A percentile compares a stretch with the other conserved stretches of the same genome.
phyloP scores from a whole-genome alignment of 1,284 basidiomycete genomes.

The Hypsizygus ulmarius region DNA sequence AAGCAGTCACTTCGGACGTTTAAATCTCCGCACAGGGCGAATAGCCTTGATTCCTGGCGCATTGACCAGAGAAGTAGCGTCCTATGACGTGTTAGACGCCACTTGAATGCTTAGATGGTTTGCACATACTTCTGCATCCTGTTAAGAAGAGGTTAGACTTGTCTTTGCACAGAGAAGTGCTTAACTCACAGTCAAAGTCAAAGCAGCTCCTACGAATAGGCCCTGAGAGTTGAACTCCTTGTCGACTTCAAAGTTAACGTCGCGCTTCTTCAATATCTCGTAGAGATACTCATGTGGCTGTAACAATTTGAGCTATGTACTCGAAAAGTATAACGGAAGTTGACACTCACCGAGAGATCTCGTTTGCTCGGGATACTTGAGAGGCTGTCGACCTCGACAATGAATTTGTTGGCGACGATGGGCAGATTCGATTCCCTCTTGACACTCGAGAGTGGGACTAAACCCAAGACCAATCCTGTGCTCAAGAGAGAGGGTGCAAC shows the following conservation, averaged over 20 bases:
- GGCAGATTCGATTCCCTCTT: slow-evolving; percentile 34
- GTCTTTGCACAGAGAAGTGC: background rate
- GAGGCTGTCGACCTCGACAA: slow-evolving; percentile 45
- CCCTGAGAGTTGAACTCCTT: slow-evolving; percentile 39
- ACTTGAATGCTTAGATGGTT: background rate
- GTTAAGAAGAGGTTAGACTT: background rate
- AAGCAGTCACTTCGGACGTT: slow-evolving; percentile 29
- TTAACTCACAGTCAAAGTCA: slow-evolving; percentile 32
- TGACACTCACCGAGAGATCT: slow-evolving; percentile 20
- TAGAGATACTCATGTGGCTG: slow-evolving; percentile 36
- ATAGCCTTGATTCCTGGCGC: slow-evolving; percentile 39
- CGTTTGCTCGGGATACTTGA: slow-evolving; percentile 39
- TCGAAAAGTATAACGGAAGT: background rate
- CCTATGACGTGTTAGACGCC: slow-evolving; percentile 23
- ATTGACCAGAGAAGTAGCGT: slow-evolving; percentile 29
- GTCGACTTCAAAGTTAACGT: slow-evolving; percentile 34
- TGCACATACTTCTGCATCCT: slow-evolving; percentile 23
- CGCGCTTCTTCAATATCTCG: slow-evolving; percentile 31
- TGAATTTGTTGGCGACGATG: slow-evolving; percentile 47
- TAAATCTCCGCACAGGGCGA: slow-evolving; percentile 34
- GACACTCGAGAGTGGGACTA: slow-evolving; percentile 30
- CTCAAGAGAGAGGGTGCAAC: slow-evolving; percentile 25
- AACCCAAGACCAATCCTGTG: slow-evolving; percentile 16
- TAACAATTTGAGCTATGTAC: background rate
- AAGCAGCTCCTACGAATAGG: slow-evolving; percentile 39